Conservation (phyloP, 1,284 basidiomycete species). For the Rhodotorula sp. region DNA sequence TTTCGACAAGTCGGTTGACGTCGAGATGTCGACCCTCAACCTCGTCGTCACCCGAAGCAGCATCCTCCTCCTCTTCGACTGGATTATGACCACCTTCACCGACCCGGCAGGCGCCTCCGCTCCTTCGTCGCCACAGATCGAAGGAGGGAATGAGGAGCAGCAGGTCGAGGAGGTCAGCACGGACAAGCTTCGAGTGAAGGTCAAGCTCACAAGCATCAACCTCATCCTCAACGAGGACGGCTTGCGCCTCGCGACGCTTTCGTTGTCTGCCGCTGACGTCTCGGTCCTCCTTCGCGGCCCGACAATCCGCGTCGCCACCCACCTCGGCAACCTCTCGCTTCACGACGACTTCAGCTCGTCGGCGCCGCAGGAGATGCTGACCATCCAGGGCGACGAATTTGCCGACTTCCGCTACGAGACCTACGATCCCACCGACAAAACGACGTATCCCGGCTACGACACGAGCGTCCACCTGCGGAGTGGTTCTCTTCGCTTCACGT, state of each 20-base stretch:
- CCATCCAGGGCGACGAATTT: slow-evolving; percentile 92
- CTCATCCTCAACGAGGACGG: slow-evolving; percentile 78
- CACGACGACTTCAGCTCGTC: slow-evolving; percentile 67
- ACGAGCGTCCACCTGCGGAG: slow-evolving; percentile 79
- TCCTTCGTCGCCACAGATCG: slow-evolving; percentile 13
- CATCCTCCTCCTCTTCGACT: slow-evolving; percentile 88
- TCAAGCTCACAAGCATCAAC: slow-evolving; percentile 85
- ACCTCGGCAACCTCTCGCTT: slow-evolving; percentile 81
- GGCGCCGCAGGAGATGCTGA: slow-evolving; percentile 73
- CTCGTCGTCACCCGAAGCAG: slow-evolving; percentile 89
- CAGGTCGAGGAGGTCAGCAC: background rate
- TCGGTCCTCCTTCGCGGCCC: slow-evolving; percentile 71
- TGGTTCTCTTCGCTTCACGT: slow-evolving; percentile 88
- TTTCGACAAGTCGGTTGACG: slow-evolving; percentile 76
- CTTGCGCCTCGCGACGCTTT: slow-evolving; percentile 75
- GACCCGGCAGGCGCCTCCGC: slow-evolving; percentile 53
- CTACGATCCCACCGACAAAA: slow-evolving; percentile 64
- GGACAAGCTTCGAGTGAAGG: slow-evolving; percentile 75
- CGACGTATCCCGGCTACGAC: slow-evolving; percentile 76
- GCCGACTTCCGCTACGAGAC: slow-evolving; percentile 96
- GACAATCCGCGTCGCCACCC: slow-evolving; percentile 76
- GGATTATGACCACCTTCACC: slow-evolving; percentile 96
- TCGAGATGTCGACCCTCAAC: slow-evolving; percentile 88
- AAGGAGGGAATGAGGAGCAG: background rate
- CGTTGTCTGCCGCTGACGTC: slow-evolving; percentile 87